A percentile compares a stretch with the other conserved stretches of the same genome.
Conservation (phyloP, 2,329 filamentous ascomycete genomes). For the Ophiostoma montium region DNA sequence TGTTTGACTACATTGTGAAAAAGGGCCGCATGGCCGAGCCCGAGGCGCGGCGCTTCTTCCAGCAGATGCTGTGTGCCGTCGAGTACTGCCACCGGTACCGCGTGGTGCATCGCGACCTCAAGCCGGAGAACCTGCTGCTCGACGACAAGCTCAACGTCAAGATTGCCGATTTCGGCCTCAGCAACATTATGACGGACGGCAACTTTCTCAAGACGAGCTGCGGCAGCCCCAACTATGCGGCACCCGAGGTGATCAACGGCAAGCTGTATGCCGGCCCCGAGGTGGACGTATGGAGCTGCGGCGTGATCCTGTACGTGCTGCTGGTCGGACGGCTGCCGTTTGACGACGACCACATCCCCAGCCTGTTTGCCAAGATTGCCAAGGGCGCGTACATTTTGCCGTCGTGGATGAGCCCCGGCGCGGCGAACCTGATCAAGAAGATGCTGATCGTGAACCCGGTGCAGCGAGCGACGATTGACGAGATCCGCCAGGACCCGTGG, state of each 20-base stretch:
- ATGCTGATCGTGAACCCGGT: constrained; percentile 96
- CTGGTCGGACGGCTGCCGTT: constrained; percentile 78
- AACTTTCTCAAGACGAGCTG: constrained; percentile 99
- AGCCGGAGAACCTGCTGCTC: constrained; percentile 90
- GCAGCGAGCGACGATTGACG: constrained; percentile 82
- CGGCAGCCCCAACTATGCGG: constrained; percentile 95
- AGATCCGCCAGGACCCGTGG: constrained; percentile 89
- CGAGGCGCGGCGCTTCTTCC: constrained; percentile 94
- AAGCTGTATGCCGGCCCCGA: constrained; percentile 96
- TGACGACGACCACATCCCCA: constrained; percentile 96
- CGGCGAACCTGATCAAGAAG: constrained; percentile 67
- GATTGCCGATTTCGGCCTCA: constrained; percentile 96
- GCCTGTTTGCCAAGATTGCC: constrained; percentile 94
- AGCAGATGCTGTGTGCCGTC: constrained; percentile 96
- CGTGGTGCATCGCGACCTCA: constrained; percentile 94
- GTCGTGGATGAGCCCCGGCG: constrained; percentile 76
- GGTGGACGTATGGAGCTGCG: constrained; percentile 96
- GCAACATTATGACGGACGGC: constrained; percentile 99
- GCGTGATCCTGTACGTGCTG: constrained; percentile 77
- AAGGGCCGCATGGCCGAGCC: constrained; percentile 83
- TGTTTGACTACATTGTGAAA: constrained; percentile 97
- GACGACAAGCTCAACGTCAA: constrained; percentile 97
- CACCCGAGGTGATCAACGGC: constrained; percentile 92
- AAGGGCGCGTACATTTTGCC: constrained; percentile 88
- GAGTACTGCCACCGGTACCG: constrained; percentile 99